These are phyloP conservation scores for Colletotrichum truncatum DNA, from an alignment of 2,329 filamentous ascomycete genomes.

Conservation along the genomic window DNA sequence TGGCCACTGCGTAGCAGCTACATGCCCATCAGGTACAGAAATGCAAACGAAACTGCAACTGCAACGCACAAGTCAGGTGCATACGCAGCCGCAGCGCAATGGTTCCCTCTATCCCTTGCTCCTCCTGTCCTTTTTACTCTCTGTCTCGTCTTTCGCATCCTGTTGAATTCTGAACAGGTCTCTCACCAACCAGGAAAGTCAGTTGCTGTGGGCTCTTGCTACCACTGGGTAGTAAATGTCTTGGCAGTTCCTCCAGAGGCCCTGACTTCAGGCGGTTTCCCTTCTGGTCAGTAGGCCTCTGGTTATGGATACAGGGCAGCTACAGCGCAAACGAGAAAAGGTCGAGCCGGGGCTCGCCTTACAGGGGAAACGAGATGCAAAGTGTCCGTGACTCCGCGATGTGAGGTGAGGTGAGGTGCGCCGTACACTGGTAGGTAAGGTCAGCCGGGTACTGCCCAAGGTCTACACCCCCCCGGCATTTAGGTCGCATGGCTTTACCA, in stretches of 20 bases:
- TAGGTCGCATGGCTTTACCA: slow-evolving; percentile 28
- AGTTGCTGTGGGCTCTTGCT: not conserved
- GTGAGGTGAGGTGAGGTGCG: slow-evolving; percentile 24
- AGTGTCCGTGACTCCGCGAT: slow-evolving; percentile 15
- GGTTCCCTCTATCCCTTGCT: not conserved
- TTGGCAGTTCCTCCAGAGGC: no score
- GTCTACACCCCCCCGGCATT: slow-evolving; percentile 26
- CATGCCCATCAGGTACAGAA: slow-evolving; percentile 16
- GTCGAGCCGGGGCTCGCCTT: slow-evolving; percentile 1
- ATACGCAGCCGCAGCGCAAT: not conserved
- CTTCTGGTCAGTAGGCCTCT: not conserved
- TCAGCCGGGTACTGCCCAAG: slow-evolving; percentile 12
- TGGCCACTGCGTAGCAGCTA: slow-evolving; percentile 6
- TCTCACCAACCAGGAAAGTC: no score
- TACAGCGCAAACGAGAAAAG: not conserved
- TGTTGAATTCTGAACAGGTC: not conserved
- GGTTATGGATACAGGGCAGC: not conserved
- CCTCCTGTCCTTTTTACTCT: not conserved
- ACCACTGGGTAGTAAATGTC: not conserved
- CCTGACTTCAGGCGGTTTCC: not conserved
- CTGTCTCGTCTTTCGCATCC: not conserved
- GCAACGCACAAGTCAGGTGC: no score
- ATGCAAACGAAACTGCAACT: not conserved
- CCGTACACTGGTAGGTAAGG: slow-evolving; percentile 4
- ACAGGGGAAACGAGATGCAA: slow-evolving; percentile 7